A percentile compares a stretch with the other conserved stretches of the same genome.
phyloP scores from a whole-genome alignment of 1,284 basidiomycete species.

The Somion occarium region DNA sequence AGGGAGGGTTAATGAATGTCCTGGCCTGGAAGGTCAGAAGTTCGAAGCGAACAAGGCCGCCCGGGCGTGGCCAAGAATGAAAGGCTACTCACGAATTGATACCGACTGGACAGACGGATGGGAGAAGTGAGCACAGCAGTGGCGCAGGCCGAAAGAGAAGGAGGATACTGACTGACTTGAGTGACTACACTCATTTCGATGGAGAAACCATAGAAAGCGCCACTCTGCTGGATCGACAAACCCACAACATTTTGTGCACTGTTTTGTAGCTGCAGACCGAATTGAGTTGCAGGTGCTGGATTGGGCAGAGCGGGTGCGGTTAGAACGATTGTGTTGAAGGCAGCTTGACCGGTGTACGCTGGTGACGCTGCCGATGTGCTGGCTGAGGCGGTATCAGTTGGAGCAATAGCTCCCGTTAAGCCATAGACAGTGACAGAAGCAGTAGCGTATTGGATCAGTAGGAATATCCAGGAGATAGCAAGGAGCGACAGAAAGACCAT shows the following conservation, averaged over 20 bases:
- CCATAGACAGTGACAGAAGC: constrained; percentile 1
- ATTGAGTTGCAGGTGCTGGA: constrained; percentile 15
- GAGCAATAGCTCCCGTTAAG: not conserved
- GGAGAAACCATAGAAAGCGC: constrained; percentile 67
- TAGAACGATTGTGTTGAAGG: constrained; percentile 16
- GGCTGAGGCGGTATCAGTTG: not conserved
- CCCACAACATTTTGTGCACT: constrained; percentile 19
- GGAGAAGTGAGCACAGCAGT: not conserved
- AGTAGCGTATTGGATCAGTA: not conserved
- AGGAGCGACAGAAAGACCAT: not conserved
- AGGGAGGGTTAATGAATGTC: constrained; percentile 50
- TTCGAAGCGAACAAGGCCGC: too few relatives aligned
- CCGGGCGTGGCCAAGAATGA: not conserved
- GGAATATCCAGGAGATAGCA: not conserved
- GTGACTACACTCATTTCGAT: constrained; percentile 69
- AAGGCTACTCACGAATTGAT: constrained; percentile 1
- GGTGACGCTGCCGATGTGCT: not conserved
- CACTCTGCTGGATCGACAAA: constrained; percentile 50
- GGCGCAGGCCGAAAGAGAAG: not conserved
- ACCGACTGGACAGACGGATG: constrained; percentile 8
- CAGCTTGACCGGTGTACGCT: constrained; percentile 9
- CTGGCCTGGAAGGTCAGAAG: too few relatives aligned
- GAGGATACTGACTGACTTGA: constrained; percentile 49
- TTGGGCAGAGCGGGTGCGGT: constrained; percentile 16
- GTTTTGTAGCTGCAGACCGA: constrained; percentile 13